Evolutionary conservation across 495 filamentous ascomycete species (phyloP), one percentile per base, ranked within the genome.

Genomic region (Penicillium cinerascens): DNA sequence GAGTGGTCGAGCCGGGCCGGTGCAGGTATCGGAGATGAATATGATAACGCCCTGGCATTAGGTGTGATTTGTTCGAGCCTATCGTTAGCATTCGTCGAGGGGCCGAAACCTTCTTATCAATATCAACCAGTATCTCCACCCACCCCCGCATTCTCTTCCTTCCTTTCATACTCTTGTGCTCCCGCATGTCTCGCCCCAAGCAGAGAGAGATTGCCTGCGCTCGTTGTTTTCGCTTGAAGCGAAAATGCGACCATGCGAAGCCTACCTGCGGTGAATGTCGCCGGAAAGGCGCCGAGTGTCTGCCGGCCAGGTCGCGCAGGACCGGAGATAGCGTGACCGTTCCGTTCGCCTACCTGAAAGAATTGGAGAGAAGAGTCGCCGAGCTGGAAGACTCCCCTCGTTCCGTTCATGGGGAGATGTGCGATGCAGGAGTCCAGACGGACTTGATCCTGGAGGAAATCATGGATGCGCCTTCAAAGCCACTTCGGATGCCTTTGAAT

Each of bases 171-270:
- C n/a, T n/a, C n/a, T n/a, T n/a, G n/a, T n/a, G n/a, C n/a, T n/a
- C n/a, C n/a, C n/a, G n/a, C 42, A 66, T 66, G 63, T 64, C 63
- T 51, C 63, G 58, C 38, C 60, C 63, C 44, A 66, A 61, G 36
- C 55, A 53, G 15, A 61, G 60, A 61, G 52, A 66, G 25, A 64
- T 66, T 41, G 67, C 67, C 42, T 70, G 67, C 42, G 54, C 60
- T 37, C 67, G 67, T 47, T 70, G 67, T 36, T 70, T 70, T 42
- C 67, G 63, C 8, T 47, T 68, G 15, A 70, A 70, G 47, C 63
- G 67, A 10, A 68, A 59, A 61, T 70, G 67, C 59, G 67, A 70
- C 39, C 67, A 70, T 54, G 58, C 44, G 13, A 70, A 68, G 46
- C 67, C 67, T 6, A 58, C 51, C 16, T 70, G 67, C 47, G 63